Base-by-base conservation (phyloP, 768 basidiomycete species). In the Mycena maculata region DNA sequence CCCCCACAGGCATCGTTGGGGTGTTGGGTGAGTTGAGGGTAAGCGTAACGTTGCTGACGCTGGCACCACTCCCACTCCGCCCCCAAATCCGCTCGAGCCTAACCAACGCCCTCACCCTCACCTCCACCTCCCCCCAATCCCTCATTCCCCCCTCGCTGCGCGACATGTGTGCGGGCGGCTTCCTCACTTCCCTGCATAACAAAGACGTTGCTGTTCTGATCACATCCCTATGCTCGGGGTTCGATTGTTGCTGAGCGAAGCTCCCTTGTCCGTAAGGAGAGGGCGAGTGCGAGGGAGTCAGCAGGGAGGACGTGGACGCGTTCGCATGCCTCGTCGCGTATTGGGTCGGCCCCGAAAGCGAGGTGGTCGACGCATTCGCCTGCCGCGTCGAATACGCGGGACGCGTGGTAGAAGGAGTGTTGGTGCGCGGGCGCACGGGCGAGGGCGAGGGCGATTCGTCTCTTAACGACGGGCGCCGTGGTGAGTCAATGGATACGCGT, bases 71-170 rank as follows among this genome's bases (percentile, higher is more conserved):
- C 15, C 89, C 87, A 73, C 82, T 91, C 83, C 85, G 89, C 4
- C 87, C 87, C 94, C 93, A 95, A 22, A 91, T 85, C 48, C 90
- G 85, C 76, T 95, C 94, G 60, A 92, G 80, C 60, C 93, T 82
- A 23, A 82, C 84, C 58, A 96, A 77, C 2, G 84, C 80, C 15
- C 86, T 81, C 71, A 90, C 79, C 55, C 91, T 82, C 11, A 86
- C 79, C 77, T 95, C 92, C 9, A 94, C 91, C 74, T 92, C 92
- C 63, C 90, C 90, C 86, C 89, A 92, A 60, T 92, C 90, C 72
- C 80, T 82, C 47, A 81, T 69, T 27, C 84, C 85, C 39, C 82
- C 69, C 25, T 87, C 85, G 7, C 80, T 82, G 56, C 84, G 85
- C 57, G 79, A 83, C 76, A 87, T 77, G 69, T 89, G 85, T 1